These are phyloP conservation scores for Leavenworthia alabamica DNA, from an alignment of 345 rosid species.

Conservation along the genomic window DNA sequence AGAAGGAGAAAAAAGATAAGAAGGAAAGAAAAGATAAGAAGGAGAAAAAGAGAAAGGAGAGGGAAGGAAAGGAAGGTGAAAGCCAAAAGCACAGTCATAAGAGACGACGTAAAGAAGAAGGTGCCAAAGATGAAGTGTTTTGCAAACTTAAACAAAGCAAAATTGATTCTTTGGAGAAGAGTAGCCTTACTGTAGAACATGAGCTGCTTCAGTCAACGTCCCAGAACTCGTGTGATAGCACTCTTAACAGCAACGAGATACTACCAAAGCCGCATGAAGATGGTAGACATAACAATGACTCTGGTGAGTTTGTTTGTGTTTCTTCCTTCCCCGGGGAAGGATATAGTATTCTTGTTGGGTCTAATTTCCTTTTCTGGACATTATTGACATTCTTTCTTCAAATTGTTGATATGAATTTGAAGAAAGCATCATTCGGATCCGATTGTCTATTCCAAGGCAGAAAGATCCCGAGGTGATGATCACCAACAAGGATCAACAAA, in stretches of 20 bases:
- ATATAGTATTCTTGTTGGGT: slow-evolving; percentile 52
- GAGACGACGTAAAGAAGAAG: slow-evolving; percentile 16
- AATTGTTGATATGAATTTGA: slow-evolving; percentile 35
- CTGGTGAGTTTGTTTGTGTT: slow-evolving; percentile 59
- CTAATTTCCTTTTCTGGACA: slow-evolving; percentile 40
- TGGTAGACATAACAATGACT: slow-evolving; percentile 34
- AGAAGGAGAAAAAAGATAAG: background rate
- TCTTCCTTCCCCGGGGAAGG: slow-evolving; percentile 46
- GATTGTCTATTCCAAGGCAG: slow-evolving; percentile 57
- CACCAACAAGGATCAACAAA: slow-evolving; percentile 37
- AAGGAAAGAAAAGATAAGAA: background rate
- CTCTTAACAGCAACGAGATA: slow-evolving; percentile 36
- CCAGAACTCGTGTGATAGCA: slow-evolving; percentile 40
- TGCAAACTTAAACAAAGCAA: slow-evolving; percentile 16
- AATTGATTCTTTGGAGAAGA: slow-evolving; percentile 19
- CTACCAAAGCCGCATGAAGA: slow-evolving; percentile 22
- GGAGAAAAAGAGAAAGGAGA: slow-evolving; percentile 13
- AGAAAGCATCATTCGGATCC: slow-evolving; percentile 70
- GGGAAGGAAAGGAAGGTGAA: slow-evolving; percentile 23
- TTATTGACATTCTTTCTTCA: slow-evolving; percentile 44
- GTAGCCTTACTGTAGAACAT: slow-evolving; percentile 26
- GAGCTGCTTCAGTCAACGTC: slow-evolving; percentile 31
- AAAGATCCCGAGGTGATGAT: slow-evolving; percentile 25
- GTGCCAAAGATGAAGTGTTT: background rate
- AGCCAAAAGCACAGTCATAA: slow-evolving; percentile 11